Percentiles rank a stretch among this genome's conserved stretches.
Conservation (phyloP, 441 rosid species). For the Bruguiera hainesii region DNA sequence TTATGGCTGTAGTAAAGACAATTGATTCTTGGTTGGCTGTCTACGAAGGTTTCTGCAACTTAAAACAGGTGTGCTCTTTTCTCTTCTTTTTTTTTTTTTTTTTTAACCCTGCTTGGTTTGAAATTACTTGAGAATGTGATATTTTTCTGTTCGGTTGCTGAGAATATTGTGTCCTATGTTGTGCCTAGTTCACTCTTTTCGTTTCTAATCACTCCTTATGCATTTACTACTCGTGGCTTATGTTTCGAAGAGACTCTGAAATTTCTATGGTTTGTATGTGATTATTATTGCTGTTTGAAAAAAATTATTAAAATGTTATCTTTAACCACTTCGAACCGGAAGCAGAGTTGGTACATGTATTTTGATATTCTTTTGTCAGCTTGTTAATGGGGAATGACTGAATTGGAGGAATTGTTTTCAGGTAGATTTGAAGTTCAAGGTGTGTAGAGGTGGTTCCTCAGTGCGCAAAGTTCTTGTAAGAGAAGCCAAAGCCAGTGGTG, state of each 20-base stretch:
- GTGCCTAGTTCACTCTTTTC: not conserved
- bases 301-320: not conserved
- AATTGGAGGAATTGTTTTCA: slow-evolving; percentile 22
- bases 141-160: not conserved
- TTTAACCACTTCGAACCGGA: too few species aligned
- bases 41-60: slow-evolving; percentile 93
- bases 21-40: slow-evolving; percentile 77
- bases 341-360: not conserved
- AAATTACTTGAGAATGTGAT: not conserved
- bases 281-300: too few species aligned
- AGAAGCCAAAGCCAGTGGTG: slow-evolving; percentile 61
- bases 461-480: slow-evolving; percentile 59
- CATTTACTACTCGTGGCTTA: too few species aligned
- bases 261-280: too few species aligned
- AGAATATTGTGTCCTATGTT: not conserved
- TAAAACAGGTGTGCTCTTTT: slow-evolving; percentile 60
- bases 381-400: not conserved
- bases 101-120: too few species aligned
- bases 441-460: slow-evolving; percentile 83
- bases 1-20: slow-evolving; percentile 61
- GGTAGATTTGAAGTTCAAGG: slow-evolving; percentile 91
- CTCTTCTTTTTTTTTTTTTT: not conserved
- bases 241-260: too few species aligned
- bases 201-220: too few species aligned
- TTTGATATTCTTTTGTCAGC: not conserved